phyloP scores from a whole-genome alignment of 2,329 filamentous ascomycete species.

The Aspergillus novoparasiticus region DNA sequence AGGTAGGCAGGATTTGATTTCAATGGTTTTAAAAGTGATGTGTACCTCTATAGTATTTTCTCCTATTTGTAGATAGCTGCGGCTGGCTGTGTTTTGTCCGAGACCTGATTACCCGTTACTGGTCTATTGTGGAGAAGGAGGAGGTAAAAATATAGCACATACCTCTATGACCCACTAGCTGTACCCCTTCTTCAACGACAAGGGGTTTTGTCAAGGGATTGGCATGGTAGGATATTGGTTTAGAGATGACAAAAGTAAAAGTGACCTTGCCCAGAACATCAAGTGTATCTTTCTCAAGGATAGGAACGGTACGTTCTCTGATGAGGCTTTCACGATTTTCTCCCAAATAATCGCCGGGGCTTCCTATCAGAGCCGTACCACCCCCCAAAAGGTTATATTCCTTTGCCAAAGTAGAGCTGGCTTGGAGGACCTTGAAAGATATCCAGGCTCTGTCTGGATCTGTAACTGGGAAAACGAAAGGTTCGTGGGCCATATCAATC shows the following conservation, averaged over 20 bases:
- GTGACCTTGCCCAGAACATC: slow-evolving; percentile 35
- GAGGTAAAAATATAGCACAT: not conserved
- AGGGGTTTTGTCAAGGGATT: not conserved
- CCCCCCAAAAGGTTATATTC: slow-evolving; percentile 7
- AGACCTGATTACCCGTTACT: slow-evolving; percentile 11
- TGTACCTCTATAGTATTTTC: slow-evolving; percentile 42
- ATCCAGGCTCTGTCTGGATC: slow-evolving; percentile 8
- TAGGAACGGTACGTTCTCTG: slow-evolving; percentile 35
- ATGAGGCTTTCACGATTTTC: slow-evolving; percentile 34
- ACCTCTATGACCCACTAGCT: slow-evolving; percentile 41
- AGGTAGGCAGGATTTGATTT: not conserved
- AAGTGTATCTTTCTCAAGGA: slow-evolving; percentile 34
- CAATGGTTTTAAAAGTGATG: not conserved
- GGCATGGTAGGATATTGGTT: not conserved
- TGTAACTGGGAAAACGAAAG: slow-evolving; percentile 11
- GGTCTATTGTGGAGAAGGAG: not conserved
- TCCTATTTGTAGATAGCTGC: slow-evolving; percentile 39
- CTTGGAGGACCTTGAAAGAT: slow-evolving; percentile 6
- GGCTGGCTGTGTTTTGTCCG: slow-evolving; percentile 32
- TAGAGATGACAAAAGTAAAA: slow-evolving; percentile 36
- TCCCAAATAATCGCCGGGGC: slow-evolving; percentile 27
- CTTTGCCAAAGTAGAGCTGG: not conserved
- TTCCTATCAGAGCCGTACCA: slow-evolving; percentile 24
- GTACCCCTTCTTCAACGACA: not conserved
- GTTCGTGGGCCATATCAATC: slow-evolving; percentile 14